Evolutionary conservation across 371 early-diverging fungal species (phyloP), one percentile per base, ranked within the genome.

Genomic region (Mucor circinelloides): DNA sequence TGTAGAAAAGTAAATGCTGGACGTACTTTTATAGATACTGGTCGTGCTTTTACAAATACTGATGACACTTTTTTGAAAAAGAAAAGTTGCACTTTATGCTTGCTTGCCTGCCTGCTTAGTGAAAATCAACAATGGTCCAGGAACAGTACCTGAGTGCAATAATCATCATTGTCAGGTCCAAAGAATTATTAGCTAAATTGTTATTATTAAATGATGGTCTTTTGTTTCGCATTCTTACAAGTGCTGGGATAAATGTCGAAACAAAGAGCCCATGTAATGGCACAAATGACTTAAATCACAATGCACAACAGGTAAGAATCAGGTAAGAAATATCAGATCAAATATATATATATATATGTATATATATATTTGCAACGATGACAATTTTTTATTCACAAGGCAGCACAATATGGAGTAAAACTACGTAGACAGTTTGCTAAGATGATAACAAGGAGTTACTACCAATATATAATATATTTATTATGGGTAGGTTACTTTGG

Each of bases 391-490:
- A 66, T 61, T 67, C 13, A 67, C 62, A 67, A 57, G 58, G 50
- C 68, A 62, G 58, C n/a, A 68, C 36, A 63, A 63, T 58, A 58
- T 58, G 58, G 58, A 68, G 68, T 58, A 52, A 68, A 68, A 68
- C 40, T 63, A 62, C 58, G 59, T 68, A 63, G 63, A 68, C 12
- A 68, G 68, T 59, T 68, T 67, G 67, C 31, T 57, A 56, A 67
- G 55, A 67, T 67, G 57, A 67, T 32, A 60, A 48, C n/a, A n/a
- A n/a, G n/a, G n/a, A n/a, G n/a, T n/a, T n/a, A n/a, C n/a, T n/a
- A n/a, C n/a, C n/a, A n/a, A n/a, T n/a, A n/a, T n/a, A n/a, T n/a
- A n/a, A n/a, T n/a, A n/a, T n/a, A n/a, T n/a, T n/a, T n/a, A n/a
- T n/a, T n/a, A n/a, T n/a, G n/a, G n/a, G n/a, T n/a, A n/a, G n/a